Evolutionary conservation across 2,329 filamentous ascomycete species (phyloP).

Genomic region (Trichoderma sp.): DNA sequence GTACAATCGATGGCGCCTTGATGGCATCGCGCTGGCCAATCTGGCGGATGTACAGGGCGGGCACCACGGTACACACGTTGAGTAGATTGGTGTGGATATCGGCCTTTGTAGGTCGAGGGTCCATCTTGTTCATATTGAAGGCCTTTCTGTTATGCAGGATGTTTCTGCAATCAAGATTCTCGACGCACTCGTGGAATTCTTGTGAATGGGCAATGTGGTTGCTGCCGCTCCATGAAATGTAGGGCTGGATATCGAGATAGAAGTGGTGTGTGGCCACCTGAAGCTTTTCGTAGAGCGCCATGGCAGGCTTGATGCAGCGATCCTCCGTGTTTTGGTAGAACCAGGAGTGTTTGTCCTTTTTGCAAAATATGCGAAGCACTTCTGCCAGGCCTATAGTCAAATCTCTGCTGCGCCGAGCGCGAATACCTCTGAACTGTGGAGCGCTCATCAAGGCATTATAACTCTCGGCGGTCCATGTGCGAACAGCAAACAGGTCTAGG

Average conservation of each 20-base stretch:
- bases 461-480: slow-evolving; percentile 43
- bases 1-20: slow-evolving; percentile 39
- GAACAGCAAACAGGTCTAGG: slow-evolving; percentile 40
- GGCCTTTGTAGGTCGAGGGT: slow-evolving; percentile 35
- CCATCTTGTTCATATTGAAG: slow-evolving; percentile 38
- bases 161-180: slow-evolving; percentile 40
- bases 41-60: slow-evolving; percentile 42
- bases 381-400: slow-evolving; percentile 36
- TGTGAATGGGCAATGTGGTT: slow-evolving; percentile 33
- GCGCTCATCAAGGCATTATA: slow-evolving; percentile 40
- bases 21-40: slow-evolving; percentile 40
- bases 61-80: slow-evolving; percentile 40
- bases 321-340: slow-evolving; percentile 33
- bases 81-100: slow-evolving; percentile 37
- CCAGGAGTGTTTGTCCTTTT: slow-evolving; percentile 31
- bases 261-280: slow-evolving; percentile 43
- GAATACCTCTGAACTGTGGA: slow-evolving; percentile 34
- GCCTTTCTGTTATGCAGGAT: slow-evolving; percentile 42
- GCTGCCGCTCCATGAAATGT: slow-evolving; percentile 32
- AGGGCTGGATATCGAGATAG: slow-evolving; percentile 40
- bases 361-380: slow-evolving; percentile 35
- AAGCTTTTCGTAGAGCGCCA: slow-evolving; percentile 43
- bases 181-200: slow-evolving; percentile 38
- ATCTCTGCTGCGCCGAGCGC: slow-evolving; percentile 31
- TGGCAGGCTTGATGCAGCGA: slow-evolving; percentile 39